Conservation (phyloP, 371 early-diverging fungal genomes). For the Mortierella polycephala region DNA sequence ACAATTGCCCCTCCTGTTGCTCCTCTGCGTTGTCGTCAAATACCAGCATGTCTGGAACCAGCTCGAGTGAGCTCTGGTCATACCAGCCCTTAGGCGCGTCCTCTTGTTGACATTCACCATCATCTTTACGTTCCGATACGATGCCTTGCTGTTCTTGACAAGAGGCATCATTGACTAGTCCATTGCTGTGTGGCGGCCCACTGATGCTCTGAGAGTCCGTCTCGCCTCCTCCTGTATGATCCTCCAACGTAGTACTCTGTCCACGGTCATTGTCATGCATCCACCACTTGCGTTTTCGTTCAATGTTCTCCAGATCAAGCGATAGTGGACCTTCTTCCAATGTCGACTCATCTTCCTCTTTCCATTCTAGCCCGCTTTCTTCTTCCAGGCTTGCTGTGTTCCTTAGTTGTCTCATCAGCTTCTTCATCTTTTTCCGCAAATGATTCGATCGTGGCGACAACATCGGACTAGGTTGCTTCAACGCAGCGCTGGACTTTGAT, state of each 20-base stretch:
- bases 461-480: background rate
- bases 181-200: background rate
- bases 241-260: conserved; percentile 24
- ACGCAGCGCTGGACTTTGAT: background rate
- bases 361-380: background rate
- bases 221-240: conserved; percentile 6
- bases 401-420: conserved; percentile 28
- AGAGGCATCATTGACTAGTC: too few relatives aligned
- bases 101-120: background rate
- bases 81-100: background rate
- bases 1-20: background rate
- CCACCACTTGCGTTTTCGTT: conserved; percentile 41
- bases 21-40: background rate
- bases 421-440: conserved; percentile 31
- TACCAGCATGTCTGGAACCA: background rate
- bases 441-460: conserved; percentile 47
- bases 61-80: conserved; percentile 27
- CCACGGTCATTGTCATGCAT: conserved; percentile 10
- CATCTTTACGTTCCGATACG: background rate
- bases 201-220: conserved; percentile 6
- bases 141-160: too few relatives aligned
- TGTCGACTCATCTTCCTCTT: conserved; percentile 14
- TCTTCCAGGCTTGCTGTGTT: conserved; percentile 37
- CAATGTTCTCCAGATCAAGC: conserved; percentile 30
- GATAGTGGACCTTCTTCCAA: conserved; percentile 40